Evolutionary conservation across 2,329 filamentous ascomycete species (phyloP).

Genomic region (Xylariaceae sp.): DNA sequence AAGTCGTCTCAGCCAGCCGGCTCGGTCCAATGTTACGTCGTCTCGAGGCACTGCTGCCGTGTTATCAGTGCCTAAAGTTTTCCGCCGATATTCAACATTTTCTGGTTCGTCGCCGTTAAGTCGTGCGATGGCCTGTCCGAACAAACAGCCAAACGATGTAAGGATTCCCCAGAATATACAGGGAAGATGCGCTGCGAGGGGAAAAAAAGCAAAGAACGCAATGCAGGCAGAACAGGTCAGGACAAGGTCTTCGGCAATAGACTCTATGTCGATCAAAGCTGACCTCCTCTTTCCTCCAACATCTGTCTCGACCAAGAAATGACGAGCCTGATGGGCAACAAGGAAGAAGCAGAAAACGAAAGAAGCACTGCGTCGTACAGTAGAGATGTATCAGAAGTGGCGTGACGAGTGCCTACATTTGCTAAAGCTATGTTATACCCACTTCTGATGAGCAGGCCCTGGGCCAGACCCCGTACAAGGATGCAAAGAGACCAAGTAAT

Average conservation of each 20-base stretch:
- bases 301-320: constrained; percentile 11
- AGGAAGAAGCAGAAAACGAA: constrained; percentile 11
- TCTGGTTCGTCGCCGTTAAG: not conserved
- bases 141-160: constrained; percentile 19
- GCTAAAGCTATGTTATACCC: constrained; percentile 22
- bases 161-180: constrained; percentile 31
- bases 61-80: constrained; percentile 6
- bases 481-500: not conserved
- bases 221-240: constrained; percentile 4
- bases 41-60: not conserved
- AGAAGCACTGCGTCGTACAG: not conserved
- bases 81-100: constrained; percentile 5
- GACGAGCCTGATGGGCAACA: constrained; percentile 2
- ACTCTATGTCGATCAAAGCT: constrained; percentile 14
- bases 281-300: constrained; percentile 11
- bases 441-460: constrained; percentile 16
- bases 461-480: constrained; percentile 6
- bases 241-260: not conserved
- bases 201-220: constrained; percentile 2
- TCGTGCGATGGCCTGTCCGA: constrained; percentile 20
- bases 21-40: not conserved
- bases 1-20: not conserved
- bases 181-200: constrained; percentile 15
- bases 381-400: constrained; percentile 2
- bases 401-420: constrained; percentile 22